Base-by-base conservation (phyloP, 73 alveolate genomes). In the Uronychia setigera region DNA sequence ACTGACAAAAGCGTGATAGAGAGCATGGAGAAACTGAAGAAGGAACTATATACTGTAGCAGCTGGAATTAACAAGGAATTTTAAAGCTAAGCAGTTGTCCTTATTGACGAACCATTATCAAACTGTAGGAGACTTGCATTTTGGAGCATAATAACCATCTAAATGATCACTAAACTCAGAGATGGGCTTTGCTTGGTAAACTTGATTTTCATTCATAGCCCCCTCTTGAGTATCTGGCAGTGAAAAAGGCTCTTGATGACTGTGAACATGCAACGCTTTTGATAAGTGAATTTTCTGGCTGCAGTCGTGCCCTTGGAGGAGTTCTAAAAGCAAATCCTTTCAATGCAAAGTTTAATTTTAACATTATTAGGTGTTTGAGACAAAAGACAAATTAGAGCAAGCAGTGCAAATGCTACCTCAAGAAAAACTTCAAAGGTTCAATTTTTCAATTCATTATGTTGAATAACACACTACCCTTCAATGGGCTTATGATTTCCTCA, bases 281-380 rank as follows among this genome's bases (percentile, higher is more conserved):
- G 31, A 87, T 94, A 29, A 81, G 94, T 58, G 98, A 94, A 60
- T 94, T 92, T 79, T 91, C 98, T 0, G 98, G 97, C 26, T 93
- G 97, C 76, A 83, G 88, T 77, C 83, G 96, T 33, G 93, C 93
- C 79, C 80, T 93, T 26, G 78, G 91, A 31, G 93, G 96, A 13
- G 88, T 60, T 25, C 60, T 87, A 0, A 86, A 92, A 78, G 87
- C 87, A 80, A 94, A 94, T 78, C 98, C 98, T 0, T 94, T 88
- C 85, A 86, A 93, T 82, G 86, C 80, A 25, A 13, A 76, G 1
- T 5, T 30, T 26, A 67, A 1, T 1, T 67, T 13, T 1, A 25
- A 5, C 59, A 28, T 11, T n/a, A n/a, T n/a, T n/a, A 9, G n/a
- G 27, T 26, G 1, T 29, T 29, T 31, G 81, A 81, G 31, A 31